phyloP scores from a whole-genome alignment of 495 filamentous ascomycete genomes.

The Cairneyella variabilis region DNA sequence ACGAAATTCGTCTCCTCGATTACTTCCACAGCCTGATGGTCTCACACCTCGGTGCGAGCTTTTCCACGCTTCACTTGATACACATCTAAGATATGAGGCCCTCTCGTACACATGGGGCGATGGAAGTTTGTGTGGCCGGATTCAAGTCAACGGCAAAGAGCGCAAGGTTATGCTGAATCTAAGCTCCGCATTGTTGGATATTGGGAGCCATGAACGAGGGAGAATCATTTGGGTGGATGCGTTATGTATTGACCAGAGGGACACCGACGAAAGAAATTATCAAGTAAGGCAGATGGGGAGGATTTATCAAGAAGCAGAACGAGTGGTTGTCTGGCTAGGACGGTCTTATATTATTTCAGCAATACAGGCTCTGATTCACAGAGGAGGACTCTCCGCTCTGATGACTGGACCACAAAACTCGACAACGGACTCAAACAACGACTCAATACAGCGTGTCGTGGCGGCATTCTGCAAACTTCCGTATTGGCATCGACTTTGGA shows the following conservation, averaged over 20 bases:
- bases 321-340: not conserved
- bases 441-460: no score
- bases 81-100: not conserved
- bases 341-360: not conserved
- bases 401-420: no score
- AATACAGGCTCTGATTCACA: no score
- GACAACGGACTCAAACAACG: no score
- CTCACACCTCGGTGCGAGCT: no score
- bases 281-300: slow-evolving; percentile 25
- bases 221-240: slow-evolving; percentile 26
- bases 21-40: no score
- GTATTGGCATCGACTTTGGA: not conserved
- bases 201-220: not conserved
- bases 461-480: not conserved
- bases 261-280: slow-evolving; percentile 19
- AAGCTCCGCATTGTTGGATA: not conserved
- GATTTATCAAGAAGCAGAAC: slow-evolving; percentile 14
- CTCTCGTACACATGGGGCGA: not conserved
- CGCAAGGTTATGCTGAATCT: not conserved
- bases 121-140: not conserved
- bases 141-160: not conserved
- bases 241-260: slow-evolving; percentile 29
- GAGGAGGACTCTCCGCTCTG: no score
- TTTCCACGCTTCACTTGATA: not conserved
- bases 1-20: no score